Base-by-base conservation (phyloP, 2,329 filamentous ascomycete genomes). In the Aspergillus aculeatinus region DNA sequence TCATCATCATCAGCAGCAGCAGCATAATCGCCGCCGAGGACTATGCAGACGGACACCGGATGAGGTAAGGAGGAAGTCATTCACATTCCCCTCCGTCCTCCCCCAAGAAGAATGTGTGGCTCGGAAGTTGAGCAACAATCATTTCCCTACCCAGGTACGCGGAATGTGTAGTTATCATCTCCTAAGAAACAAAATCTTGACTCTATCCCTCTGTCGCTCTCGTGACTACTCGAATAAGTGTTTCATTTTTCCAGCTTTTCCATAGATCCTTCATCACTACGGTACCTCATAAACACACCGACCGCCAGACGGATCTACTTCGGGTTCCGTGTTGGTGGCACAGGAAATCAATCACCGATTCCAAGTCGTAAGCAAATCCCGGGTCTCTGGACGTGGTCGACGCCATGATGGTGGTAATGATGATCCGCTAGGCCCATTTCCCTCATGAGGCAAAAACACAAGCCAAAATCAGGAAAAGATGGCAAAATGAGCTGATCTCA, bases 271-370 rank as follows among this genome's bases (percentile, higher is more conserved):
- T 19, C 16, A 5, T 35, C 29, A 21, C 47, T 47, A 29, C 23
- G 52, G 27, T 29, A 25, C 52, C 52, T 54, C 47, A 42, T 48
- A 23, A 29, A n/a, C 23, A 47, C 39, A 33, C 42, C 53, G 53
- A 47, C 42, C 53, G 42, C 42, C 31, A 55, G 53, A 55, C 53
- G 53, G 53, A 55, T 55, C 53, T 55, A 55, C 53, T 33, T 55
- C 53, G 53, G 53, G 19, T 48, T 29, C 31, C 44, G n/a, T 48
- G 44, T 19, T 44, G 39, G 39, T 44, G 39, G 39, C 16, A 44
- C n/a, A 44, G 39, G 16, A 5, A 44, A 44, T 44, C 53, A 55
- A 48, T 35, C 53, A n/a, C 53, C 53, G 53, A 35, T 33, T 11
- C 19, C 39, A 21, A 48, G 53, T 55, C 42, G 53, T 48, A 55